phyloP scores from a whole-genome alignment of 1,284 basidiomycete genomes.

The Takashimella tepidaria region DNA sequence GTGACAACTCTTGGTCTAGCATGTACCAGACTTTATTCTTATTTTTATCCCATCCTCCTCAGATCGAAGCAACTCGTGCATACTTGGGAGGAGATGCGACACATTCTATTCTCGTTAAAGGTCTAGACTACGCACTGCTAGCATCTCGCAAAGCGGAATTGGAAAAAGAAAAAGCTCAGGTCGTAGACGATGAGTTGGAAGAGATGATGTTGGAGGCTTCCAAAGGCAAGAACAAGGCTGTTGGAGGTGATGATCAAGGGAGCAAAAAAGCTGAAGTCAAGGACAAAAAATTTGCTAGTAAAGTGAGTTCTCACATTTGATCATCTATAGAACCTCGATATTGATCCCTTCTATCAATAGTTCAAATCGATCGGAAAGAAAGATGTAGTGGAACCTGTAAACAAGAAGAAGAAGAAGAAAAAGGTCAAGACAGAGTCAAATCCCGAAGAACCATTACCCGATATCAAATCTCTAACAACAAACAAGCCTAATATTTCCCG shows the following conservation, averaged over 20 bases:
- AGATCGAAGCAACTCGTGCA: constrained; percentile 70
- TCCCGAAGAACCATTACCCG: too few relatives aligned
- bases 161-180: constrained; percentile 54
- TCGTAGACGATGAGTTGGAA: constrained; percentile 73
- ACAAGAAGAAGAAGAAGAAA: constrained; percentile 4
- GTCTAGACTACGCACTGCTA: constrained; percentile 79
- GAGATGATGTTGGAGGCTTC: constrained; percentile 23
- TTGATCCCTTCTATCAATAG: too few relatives aligned
- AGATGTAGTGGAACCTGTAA: constrained; percentile 17
- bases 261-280: constrained; percentile 70
- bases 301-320: constrained; percentile 24
- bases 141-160: constrained; percentile 69
- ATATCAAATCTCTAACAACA: too few relatives aligned
- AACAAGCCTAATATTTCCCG: too few relatives aligned
- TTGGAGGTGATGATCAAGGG: constrained; percentile 29
- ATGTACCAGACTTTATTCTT: too few relatives aligned
- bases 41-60: too few relatives aligned
- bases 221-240: constrained; percentile 15
- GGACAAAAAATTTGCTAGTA: constrained; percentile 52
- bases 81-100: constrained; percentile 84
- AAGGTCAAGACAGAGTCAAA: constrained; percentile 22
- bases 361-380: constrained; percentile 43
- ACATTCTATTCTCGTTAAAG: constrained; percentile 78
- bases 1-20: too few relatives aligned
- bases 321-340: neutral